Evolutionary conservation across 768 basidiomycete species (phyloP), one percentile per base, ranked within the genome.

Genomic region (Lactarius hatsudake): DNA sequence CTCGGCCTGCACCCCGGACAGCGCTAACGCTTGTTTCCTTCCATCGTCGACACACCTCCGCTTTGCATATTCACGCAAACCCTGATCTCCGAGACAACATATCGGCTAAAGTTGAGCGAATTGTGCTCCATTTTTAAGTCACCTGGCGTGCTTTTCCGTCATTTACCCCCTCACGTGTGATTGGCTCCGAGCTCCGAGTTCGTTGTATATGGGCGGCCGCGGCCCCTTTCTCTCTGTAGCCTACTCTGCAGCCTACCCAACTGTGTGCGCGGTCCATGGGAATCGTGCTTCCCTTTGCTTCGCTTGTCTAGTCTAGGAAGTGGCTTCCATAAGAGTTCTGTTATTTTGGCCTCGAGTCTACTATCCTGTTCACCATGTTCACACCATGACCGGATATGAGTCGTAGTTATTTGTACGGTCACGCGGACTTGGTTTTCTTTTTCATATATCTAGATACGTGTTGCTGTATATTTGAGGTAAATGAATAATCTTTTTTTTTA

Each of bases 1-100:
- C 23, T 20, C 36, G 64, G 64, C 32, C 30, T 51, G 51, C 12
- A 51, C 51, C 51, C 51, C 51, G 23, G 51, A 51, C 51, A 51
- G 51, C 51, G 23, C 51, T 5, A 23, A 9, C 23, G 20, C 43
- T 45, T 43, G 42, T 43, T 43, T 43, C 18, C 7, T 5, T 40
- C 38, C 38, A 40, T 48, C 45, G n/a, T 48, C 45, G n/a, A 48
- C 48, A 23, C 48, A n/a, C 23, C 51, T 26, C 51, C 13, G 2
- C 13, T 51, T 48, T 23, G 51, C 23, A 51, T 23, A n/a, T 51
- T 15, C 23, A 7, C 15, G n/a, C n/a, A 23, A 23, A 48, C 48
- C 45, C 45, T n/a, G 48, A 23, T 48, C n/a, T 23, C 23, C 13
- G 13, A 13, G 51, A 51, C 23, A 6, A 26, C n/a, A 26, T 12